Conservation (phyloP, 176 grass and related monocot genomes). For the Bothriochloa decipiens region DNA sequence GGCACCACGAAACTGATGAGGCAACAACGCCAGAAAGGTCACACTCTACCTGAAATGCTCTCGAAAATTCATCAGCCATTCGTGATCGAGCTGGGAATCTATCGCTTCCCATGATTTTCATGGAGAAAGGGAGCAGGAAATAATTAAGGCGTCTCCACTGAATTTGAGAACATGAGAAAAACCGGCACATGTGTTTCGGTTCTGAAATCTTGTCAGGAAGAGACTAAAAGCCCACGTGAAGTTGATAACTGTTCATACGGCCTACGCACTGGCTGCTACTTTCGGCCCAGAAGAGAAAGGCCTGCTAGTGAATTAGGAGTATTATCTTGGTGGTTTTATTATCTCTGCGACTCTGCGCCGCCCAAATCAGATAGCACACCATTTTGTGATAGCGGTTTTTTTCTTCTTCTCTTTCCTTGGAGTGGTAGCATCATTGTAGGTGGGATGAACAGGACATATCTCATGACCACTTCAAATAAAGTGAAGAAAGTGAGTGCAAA, state of each 20-base stretch:
- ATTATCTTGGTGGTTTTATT: slow-evolving; percentile 35
- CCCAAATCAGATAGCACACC: not conserved
- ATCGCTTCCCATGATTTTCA: not conserved
- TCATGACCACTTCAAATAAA: slow-evolving; percentile 28
- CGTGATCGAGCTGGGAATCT: not conserved
- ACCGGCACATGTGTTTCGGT: not conserved
- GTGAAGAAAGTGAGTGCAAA: not conserved
- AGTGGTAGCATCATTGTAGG: slow-evolving; percentile 30
- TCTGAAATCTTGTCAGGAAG: not conserved
- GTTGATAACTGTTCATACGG: not conserved
- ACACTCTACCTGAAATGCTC: not conserved
- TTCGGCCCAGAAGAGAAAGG: not conserved
- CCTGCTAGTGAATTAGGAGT: slow-evolving; percentile 2
- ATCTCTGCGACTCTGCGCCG: not conserved
- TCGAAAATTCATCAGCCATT: not conserved
- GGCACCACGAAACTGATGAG: not conserved
- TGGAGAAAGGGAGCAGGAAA: not conserved
- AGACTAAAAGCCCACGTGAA: not conserved
- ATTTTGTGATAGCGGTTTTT: not conserved
- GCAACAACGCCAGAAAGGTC: not conserved
- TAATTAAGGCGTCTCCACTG: not conserved
- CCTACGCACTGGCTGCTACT: not conserved
- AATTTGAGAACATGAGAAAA: not conserved
- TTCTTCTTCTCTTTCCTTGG: not conserved
- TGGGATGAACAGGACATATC: not conserved